These are phyloP conservation scores for Verticillium zaregamsianum DNA, from an alignment of 2,329 filamentous ascomycete genomes.

Conservation along the genomic window DNA sequence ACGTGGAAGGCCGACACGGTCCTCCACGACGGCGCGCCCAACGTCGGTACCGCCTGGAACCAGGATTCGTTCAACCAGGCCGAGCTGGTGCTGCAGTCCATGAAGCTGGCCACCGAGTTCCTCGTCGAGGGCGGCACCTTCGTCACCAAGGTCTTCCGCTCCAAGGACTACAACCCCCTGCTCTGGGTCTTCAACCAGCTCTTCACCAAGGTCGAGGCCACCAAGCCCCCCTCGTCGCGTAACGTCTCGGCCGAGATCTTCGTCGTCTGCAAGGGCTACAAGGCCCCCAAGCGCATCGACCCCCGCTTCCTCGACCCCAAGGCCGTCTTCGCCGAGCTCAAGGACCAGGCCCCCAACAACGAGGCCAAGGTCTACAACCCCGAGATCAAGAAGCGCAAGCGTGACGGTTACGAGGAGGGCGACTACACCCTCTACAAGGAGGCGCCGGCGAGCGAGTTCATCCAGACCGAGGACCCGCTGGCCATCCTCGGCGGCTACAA, in stretches of 20 bases:
- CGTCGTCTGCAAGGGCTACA: conserved; percentile 92
- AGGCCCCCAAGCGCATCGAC: conserved; percentile 90
- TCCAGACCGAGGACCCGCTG: conserved; percentile 90
- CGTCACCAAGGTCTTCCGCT: conserved; percentile 95
- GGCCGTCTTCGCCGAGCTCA: conserved; percentile 88
- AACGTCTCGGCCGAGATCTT: conserved; percentile 99
- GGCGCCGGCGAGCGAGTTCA: conserved; percentile 82
- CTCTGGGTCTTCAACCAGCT: conserved; percentile 98
- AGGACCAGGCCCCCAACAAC: conserved; percentile 82
- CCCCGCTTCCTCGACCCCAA: conserved; percentile 87
- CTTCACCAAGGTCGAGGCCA: conserved; percentile 92
- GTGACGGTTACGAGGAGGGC: conserved; percentile 96
- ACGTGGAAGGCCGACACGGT: conserved; percentile 96
- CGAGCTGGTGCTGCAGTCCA: conserved; percentile 81
- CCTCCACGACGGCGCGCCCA: conserved; percentile 93
- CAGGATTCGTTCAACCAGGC: conserved; percentile 98
- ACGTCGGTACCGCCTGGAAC: conserved; percentile 96
- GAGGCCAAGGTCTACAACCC: conserved; percentile 98
- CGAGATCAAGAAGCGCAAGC: conserved; percentile 93
- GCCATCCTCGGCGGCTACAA: conserved; percentile 85
- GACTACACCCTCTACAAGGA: conserved; percentile 93
- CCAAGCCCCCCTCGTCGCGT: conserved; percentile 91
- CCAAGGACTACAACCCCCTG: conserved; percentile 93
- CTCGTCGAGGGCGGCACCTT: conserved; percentile 85
- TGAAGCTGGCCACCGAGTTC: conserved; percentile 95